phyloP scores from a whole-genome alignment of 306 rosid species.

The Casuarina equisetifolia region DNA sequence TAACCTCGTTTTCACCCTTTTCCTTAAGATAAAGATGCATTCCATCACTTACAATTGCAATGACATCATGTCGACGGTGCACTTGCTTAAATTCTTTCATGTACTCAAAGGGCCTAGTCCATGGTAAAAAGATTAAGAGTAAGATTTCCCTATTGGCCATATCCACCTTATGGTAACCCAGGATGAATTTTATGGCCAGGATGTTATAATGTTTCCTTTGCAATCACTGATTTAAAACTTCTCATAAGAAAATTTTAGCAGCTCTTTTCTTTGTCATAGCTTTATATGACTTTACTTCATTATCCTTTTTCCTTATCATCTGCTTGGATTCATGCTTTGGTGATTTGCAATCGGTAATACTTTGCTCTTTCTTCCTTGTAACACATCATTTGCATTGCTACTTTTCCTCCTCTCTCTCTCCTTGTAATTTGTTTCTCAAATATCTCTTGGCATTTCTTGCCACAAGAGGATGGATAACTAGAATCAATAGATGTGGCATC shows the following conservation, averaged over 20 bases:
- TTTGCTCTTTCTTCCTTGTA: conserved; percentile 30
- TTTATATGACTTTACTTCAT: conserved; percentile 15
- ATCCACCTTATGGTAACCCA: conserved; percentile 89
- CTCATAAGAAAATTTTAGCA: not conserved
- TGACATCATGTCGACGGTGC: conserved; percentile 95
- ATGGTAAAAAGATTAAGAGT: conserved; percentile 83
- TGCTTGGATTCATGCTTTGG: conserved; percentile 30
- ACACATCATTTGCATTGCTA: conserved; percentile 22
- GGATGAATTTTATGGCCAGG: conserved; percentile 72
- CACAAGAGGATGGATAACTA: conserved; percentile 51
- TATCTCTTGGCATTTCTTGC: conserved; percentile 78
- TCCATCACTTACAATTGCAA: conserved; percentile 93
- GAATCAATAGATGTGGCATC: conserved; percentile 38
- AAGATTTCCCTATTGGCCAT: conserved; percentile 69
- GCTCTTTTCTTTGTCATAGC: conserved; percentile 22
- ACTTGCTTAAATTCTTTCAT: conserved; percentile 94
- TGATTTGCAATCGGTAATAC: conserved; percentile 17
- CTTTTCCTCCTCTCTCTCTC: conserved; percentile 41
- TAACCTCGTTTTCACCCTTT: conserved; percentile 47
- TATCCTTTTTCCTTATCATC: conserved; percentile 33
- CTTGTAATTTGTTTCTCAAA: too few species aligned
- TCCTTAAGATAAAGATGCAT: conserved; percentile 74
- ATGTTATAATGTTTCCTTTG: conserved; percentile 64
- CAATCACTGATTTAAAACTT: conserved; percentile 64
- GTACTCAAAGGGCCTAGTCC: conserved; percentile 81